Base-by-base conservation (phyloP, 2,329 filamentous ascomycete genomes). In the Venturia effusa region DNA sequence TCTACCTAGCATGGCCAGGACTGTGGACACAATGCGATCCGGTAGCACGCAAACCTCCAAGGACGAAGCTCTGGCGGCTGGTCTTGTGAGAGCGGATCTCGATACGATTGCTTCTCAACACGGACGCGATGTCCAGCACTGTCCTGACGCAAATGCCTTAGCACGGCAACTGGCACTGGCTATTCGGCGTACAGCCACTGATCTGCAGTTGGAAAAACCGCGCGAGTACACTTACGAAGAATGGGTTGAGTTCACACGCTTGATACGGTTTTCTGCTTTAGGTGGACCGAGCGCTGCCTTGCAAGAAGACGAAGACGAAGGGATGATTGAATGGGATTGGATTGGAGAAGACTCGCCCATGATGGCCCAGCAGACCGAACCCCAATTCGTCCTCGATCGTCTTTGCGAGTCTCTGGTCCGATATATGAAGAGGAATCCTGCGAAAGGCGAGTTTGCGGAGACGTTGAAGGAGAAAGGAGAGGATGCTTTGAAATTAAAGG, bases 251-350 rank as follows among this genome's bases (percentile, higher is more conserved):
- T 55, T 65, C 19, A 65, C 63, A 24, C 55, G 59, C 13, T 17
- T 65, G 15, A 65, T 62, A 34, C 41, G 59, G 7, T 63, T 62
- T 39, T 43, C 37, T 13, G 61, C 61, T 15, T 19, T 63, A 1
- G 61, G 61, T 40, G 61, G 61, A 19, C 45, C 41, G 11, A 48
- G 2, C 7, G 61, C 51, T n/a, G 61, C 45, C 15, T 10, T 59
- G 2, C 57, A 40, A 7, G 62, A 64, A 51, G 55, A 61, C 8
- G 55, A 61, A 17, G 43, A 55, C 27, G 63, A 55, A 32, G 63
- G 60, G 3, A 51, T 65, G 34, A 57, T 65, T 4, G 63, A 63
- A 19, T 65, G 63, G 63, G 63, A 65, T 45, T 65, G 63, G 63
- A 63, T 65, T 6, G 63, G 60, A 1, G 61, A 62, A 57, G 48